Base-by-base conservation (phyloP, 306 rosid genomes). In the Cicer judaicum region DNA sequence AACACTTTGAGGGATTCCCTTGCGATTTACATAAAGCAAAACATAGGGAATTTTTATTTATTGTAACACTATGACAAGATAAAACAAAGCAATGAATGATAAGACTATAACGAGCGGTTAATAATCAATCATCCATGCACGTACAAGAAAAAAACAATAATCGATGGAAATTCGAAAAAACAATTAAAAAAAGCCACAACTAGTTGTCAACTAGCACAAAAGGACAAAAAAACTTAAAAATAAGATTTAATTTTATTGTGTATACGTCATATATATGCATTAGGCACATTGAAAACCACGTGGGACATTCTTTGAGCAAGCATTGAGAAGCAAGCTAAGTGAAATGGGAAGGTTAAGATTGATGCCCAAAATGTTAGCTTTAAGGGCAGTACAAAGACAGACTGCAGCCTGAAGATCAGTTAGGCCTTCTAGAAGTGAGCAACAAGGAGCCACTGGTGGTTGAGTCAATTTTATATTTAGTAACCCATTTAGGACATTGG, bases 331-430 rank as follows among this genome's bases (percentile, higher is more conserved):
- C 83, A 93, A 81, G 84, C 74, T 82, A 8, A 93, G 93, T 2
- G 93, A 77, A 63, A 93, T 0, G 0, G 98, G 98, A 71, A 93
- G 15, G 84, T 93, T 89, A 65, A 93, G 87, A 70, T 81, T 86
- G 77, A 86, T 83, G 42, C 96, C 97, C 75, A 93, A 71, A 80
- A 90, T 72, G 73, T 78, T 88, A 1, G 97, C 98, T 24, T 13
- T 90, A 24, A 93, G 80, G 53, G 87, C 97, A 74, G 98, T 90
- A 84, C 98, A 93, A 11, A 93, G 95, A 74, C 98, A 93, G 1
- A 73, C 74, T 1, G 96, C 98, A 19, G 95, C 98, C 38, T 93
- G 96, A 3, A 89, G 84, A 24, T 90, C 91, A 19, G 61, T 90
- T 50, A 93, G 97, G 12, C 97, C 97, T 3, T 86, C 16, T 8